These are phyloP conservation scores for Pythium folliculosum DNA, from an alignment of 352 stramenopile genomes.

Conservation along the genomic window DNA sequence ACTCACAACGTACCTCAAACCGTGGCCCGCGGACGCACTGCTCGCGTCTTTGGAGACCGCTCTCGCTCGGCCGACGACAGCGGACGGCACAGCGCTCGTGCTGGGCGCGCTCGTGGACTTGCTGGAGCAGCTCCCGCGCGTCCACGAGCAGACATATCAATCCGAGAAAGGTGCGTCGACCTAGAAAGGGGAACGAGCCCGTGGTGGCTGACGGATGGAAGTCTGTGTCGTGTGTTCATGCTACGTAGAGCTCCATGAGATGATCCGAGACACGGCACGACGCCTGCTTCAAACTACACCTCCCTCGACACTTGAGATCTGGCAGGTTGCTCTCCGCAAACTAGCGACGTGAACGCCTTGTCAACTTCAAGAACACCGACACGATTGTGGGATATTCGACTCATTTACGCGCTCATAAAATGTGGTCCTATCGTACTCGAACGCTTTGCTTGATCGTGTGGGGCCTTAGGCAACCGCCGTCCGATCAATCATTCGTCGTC, in stretches of 20 bases:
- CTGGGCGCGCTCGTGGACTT: neutral
- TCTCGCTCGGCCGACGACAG: neutral
- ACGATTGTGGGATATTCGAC: neutral
- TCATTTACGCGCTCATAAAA: neutral
- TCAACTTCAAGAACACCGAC: no score
- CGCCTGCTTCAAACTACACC: no score
- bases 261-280: no score
- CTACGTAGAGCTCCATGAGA: no score
- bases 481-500: neutral
- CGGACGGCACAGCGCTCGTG: neutral
- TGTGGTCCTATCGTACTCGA: neutral
- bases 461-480: neutral
- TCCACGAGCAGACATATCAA: neutral
- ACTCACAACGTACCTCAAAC: slow-evolving; percentile 17
- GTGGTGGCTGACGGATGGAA: no score
- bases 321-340: no score
- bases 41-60: neutral
- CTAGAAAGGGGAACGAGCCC: neutral
- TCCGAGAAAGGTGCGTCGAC: neutral
- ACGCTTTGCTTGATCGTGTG: neutral
- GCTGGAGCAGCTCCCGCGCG: neutral
- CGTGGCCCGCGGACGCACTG: slow-evolving; percentile 10
- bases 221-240: no score
- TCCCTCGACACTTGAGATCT: no score
- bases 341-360: no score